Evolutionary conservation across 2,329 filamentous ascomycete species (phyloP).

Genomic region (Apiospora pterosperma): DNA sequence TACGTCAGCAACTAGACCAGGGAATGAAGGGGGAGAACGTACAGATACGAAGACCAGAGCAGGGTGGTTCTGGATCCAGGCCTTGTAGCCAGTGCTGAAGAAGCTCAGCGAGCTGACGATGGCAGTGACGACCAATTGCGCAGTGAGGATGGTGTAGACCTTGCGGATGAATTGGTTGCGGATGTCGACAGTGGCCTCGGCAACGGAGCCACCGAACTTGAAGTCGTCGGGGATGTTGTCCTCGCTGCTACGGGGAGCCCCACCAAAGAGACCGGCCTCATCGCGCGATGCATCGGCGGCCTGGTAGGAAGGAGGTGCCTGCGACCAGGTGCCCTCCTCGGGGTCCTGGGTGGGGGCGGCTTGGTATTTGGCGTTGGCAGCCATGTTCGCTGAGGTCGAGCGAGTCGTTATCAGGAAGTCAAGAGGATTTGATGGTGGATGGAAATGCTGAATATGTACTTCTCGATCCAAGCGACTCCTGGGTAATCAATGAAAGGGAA

Average conservation of each 20-base stretch:
- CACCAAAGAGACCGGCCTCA: conserved; percentile 58
- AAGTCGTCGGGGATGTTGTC: conserved; percentile 97
- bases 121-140: conserved; percentile 83
- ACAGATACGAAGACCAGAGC: conserved; percentile 84
- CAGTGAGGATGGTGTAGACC: conserved; percentile 97
- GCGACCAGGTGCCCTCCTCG: conserved; percentile 61
- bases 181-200: conserved; percentile 92
- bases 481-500: no score
- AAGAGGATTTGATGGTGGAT: not conserved
- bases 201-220: conserved; percentile 94
- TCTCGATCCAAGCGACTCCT: no score
- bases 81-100: conserved; percentile 73
- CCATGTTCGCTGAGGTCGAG: conserved; percentile 47
- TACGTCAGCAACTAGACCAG: not conserved
- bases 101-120: conserved; percentile 81
- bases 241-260: conserved; percentile 68
- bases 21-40: conserved; percentile 26
- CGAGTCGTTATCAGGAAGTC: not conserved
- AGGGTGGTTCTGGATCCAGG: conserved; percentile 81
- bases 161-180: conserved; percentile 96
- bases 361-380: conserved; percentile 76
- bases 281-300: conserved; percentile 33
- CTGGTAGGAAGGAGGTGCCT: conserved; percentile 80
- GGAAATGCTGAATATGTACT: no score
- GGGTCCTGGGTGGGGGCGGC: conserved; percentile 84